phyloP scores from a whole-genome alignment of 805 yeast species.

The Maudiozyma turicensis region DNA sequence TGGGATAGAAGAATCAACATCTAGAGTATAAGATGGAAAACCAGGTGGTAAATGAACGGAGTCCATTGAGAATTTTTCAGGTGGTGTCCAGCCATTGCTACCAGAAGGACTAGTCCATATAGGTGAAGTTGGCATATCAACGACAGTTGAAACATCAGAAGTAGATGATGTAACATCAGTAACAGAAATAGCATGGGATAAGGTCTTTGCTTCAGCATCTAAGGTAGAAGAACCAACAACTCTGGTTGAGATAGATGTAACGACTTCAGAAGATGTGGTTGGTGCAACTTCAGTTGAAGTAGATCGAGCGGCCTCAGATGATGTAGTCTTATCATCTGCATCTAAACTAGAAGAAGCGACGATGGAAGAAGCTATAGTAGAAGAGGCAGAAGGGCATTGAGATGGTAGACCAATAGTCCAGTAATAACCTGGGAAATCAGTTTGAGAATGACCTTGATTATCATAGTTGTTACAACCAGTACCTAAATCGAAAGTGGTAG shows the following conservation, averaged over 20 bases:
- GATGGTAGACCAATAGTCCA: constrained; percentile 6
- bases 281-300: neutral
- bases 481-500: constrained; percentile 10
- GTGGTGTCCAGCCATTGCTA: too few relatives aligned
- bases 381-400: neutral
- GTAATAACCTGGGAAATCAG: constrained; percentile 14
- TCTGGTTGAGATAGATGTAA: too few relatives aligned
- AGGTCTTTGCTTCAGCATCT: neutral
- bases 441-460: constrained; percentile 14
- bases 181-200: neutral
- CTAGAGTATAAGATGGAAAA: too few relatives aligned
- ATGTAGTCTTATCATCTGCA: neutral
- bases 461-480: constrained; percentile 15
- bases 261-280: neutral
- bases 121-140: too few relatives aligned
- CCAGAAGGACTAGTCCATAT: too few relatives aligned
- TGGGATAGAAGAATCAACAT: too few relatives aligned
- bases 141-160: too few relatives aligned
- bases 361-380: too few relatives aligned
- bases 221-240: neutral
- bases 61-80: too few relatives aligned
- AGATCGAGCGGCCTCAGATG: neutral
- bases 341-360: neutral
- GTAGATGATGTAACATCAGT: neutral
- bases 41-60: too few relatives aligned